These are phyloP conservation scores for Psidium guajava DNA, from an alignment of 345 rosid species.

Conservation along the genomic window DNA sequence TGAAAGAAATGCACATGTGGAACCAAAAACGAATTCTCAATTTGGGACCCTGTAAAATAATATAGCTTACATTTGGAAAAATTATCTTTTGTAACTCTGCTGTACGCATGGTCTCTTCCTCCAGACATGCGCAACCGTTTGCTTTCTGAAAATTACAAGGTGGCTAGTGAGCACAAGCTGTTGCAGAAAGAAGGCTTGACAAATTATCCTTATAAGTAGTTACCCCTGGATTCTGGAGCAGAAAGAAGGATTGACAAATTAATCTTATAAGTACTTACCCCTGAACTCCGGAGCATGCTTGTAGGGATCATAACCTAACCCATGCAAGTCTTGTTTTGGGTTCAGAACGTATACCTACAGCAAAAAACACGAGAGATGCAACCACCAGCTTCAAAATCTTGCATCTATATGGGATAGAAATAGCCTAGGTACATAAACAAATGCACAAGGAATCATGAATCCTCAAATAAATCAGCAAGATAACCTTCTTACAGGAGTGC, in stretches of 20 bases:
- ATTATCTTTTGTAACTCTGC: slow-evolving; percentile 43
- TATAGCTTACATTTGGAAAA: slow-evolving; percentile 45
- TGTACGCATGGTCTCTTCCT: slow-evolving; percentile 28
- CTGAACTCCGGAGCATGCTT: slow-evolving; percentile 97
- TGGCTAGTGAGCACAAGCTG: not conserved
- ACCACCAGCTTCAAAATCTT: not conserved
- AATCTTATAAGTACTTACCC: slow-evolving; percentile 26
- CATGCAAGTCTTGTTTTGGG: slow-evolving; percentile 90
- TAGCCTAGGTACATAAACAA: not conserved
- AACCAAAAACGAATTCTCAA: not conserved
- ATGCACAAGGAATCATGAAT: not conserved
- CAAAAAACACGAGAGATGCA: slow-evolving; percentile 1
- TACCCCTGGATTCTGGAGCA: not conserved
- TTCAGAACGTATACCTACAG: slow-evolving; percentile 58
- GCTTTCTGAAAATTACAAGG: slow-evolving; percentile 34
- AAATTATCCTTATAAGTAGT: not conserved
- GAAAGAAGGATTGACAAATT: not conserved
- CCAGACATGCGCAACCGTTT: slow-evolving; percentile 51
- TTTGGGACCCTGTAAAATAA: not conserved
- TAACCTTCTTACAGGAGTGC: slow-evolving; percentile 55
- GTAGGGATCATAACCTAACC: slow-evolving; percentile 89
- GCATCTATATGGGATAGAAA: not conserved
- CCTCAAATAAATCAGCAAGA: not conserved
- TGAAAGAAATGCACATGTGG: not conserved
- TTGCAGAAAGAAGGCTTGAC: not conserved